A percentile compares a stretch with the other conserved stretches of the same genome.
Evolutionary conservation across 1,284 basidiomycete genomes (phyloP).

Genomic region (Neotropicomus parvogracilis): DNA sequence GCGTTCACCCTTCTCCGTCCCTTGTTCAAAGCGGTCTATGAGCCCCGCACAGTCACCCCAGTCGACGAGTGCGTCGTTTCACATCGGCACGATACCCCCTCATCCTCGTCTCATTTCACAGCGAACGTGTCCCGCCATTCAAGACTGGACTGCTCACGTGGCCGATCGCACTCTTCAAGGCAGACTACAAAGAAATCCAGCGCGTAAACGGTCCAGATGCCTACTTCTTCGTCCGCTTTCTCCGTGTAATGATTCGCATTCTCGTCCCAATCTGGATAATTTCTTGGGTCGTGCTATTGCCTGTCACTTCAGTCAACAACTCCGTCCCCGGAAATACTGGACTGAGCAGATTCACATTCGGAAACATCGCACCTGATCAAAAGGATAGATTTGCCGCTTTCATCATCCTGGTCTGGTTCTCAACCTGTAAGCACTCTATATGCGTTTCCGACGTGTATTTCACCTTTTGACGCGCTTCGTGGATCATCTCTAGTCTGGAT

Average conservation of each 20-base stretch:
- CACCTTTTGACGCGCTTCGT: constrained; percentile 1
- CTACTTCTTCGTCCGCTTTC: constrained; percentile 90
- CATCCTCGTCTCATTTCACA: constrained; percentile 24
- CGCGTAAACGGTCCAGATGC: constrained; percentile 88
- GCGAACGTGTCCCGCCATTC: constrained; percentile 54
- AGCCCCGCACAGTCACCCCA: constrained; percentile 69
- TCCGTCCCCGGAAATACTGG: constrained; percentile 49
- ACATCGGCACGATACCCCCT: constrained; percentile 5
- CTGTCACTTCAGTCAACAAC: constrained; percentile 60
- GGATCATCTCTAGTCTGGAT: constrained; percentile 64
- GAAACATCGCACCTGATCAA: constrained; percentile 61
- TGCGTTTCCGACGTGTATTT: background rate
- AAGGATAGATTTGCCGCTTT: constrained; percentile 72
- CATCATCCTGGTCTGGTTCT: constrained; percentile 66
- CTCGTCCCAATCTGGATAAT: constrained; percentile 81
- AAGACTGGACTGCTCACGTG: constrained; percentile 49
- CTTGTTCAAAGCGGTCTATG: constrained; percentile 74
- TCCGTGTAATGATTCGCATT: constrained; percentile 77
- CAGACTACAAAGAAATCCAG: constrained; percentile 60
- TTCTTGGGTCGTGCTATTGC: constrained; percentile 69
- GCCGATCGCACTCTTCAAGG: constrained; percentile 54
- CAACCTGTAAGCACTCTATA: constrained; percentile 58
- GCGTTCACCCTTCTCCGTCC: constrained; percentile 70
- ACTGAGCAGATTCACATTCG: constrained; percentile 77
- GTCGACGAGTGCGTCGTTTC: constrained; percentile 42